A percentile compares a stretch with the other conserved stretches of the same genome.
phyloP scores from a whole-genome alignment of 495 filamentous ascomycete species.

The Daldinia childiae region DNA sequence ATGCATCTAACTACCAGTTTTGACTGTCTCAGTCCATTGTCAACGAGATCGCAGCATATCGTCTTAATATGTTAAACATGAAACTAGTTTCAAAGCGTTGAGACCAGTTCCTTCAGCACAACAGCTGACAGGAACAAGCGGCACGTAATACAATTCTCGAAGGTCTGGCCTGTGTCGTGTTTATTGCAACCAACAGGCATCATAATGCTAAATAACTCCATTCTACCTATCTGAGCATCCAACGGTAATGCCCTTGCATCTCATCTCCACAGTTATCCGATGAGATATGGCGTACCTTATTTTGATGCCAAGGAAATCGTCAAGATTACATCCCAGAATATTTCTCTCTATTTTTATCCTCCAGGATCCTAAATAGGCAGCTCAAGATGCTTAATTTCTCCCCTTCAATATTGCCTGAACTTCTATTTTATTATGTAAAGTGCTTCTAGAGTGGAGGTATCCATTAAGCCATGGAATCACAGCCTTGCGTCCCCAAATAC shows the following conservation, averaged over 20 bases:
- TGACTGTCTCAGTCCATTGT: not conserved
- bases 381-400: slow-evolving; percentile 19
- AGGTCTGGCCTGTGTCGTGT: slow-evolving; percentile 15
- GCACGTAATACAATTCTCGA: slow-evolving; percentile 22
- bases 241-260: slow-evolving; percentile 16
- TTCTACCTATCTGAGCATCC: slow-evolving; percentile 5
- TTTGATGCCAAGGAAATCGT: slow-evolving; percentile 20
- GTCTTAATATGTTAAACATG: slow-evolving; percentile 16
- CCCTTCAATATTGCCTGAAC: slow-evolving; percentile 8
- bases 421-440: not conserved
- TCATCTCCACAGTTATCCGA: slow-evolving; percentile 28
- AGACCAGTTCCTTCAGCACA: slow-evolving; percentile 11
- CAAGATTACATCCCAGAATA: slow-evolving; percentile 1
- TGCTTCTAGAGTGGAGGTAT: not conserved
- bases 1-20: slow-evolving; percentile 7
- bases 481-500: not conserved
- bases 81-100: slow-evolving; percentile 19
- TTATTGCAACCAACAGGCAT: slow-evolving; percentile 21
- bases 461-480: not conserved
- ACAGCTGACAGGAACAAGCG: slow-evolving; percentile 5
- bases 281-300: slow-evolving; percentile 2
- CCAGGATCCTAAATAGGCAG: slow-evolving; percentile 19
- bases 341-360: slow-evolving; percentile 34
- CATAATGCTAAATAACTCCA: slow-evolving; percentile 7
- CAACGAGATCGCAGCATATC: not conserved